Evolutionary conservation across 352 stramenopile genomes (phyloP).

Genomic region (Thraustochytrium sp.): DNA sequence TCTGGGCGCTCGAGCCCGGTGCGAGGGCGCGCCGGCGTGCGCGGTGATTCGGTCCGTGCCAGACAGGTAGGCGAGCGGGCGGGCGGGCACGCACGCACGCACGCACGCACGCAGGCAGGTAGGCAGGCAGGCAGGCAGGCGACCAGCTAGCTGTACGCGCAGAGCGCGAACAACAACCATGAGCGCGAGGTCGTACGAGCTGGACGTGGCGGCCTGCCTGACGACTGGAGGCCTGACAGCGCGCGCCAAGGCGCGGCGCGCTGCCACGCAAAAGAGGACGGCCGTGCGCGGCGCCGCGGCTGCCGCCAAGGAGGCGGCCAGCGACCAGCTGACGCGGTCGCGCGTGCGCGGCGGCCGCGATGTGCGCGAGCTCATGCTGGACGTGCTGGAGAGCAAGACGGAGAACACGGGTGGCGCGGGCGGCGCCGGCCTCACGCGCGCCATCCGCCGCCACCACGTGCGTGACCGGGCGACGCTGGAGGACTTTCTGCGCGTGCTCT

Average conservation of each 20-base stretch:
- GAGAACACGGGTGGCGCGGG: background rate
- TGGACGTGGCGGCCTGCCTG: background rate
- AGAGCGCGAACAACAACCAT: too few species aligned
- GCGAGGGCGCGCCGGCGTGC: too few species aligned
- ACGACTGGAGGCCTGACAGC: background rate
- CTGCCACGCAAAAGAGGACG: background rate
- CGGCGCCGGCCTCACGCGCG: background rate
- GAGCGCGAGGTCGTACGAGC: too few species aligned
- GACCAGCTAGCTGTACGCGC: too few species aligned
- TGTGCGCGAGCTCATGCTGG: background rate
- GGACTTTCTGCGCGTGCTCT: background rate
- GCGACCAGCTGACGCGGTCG: background rate
- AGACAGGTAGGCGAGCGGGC: too few species aligned
- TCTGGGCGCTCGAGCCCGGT: too few species aligned
- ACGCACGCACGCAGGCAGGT: too few species aligned
- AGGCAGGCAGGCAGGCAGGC: too few species aligned
- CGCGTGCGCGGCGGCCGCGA: background rate
- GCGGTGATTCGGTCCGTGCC: too few species aligned
- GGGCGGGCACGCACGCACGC: too few species aligned
- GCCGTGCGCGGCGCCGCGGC: background rate
- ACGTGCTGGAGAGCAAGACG: background rate
- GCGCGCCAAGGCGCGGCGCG: background rate
- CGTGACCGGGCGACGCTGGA: background rate
- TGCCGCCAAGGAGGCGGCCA: background rate
- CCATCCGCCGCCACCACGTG: background rate